These are phyloP conservation scores for Drechslerella dactyloides DNA, from an alignment of 2,329 filamentous ascomycete genomes.

Conservation along the genomic window DNA sequence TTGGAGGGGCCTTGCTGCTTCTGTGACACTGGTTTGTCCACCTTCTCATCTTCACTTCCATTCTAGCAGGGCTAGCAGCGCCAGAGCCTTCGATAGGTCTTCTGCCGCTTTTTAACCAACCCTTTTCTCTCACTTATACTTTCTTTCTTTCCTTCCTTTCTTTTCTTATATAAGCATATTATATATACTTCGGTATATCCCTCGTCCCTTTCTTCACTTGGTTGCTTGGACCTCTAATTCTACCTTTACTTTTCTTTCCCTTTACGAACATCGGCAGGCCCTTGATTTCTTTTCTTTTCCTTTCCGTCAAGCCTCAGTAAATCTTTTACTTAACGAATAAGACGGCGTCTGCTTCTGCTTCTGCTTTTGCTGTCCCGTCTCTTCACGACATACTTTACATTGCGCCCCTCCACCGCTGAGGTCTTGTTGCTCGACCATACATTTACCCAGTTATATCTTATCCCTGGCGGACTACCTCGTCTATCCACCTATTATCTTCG, in stretches of 20 bases:
- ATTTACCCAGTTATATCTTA: background rate
- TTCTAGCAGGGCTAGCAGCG: slow-evolving; percentile 49
- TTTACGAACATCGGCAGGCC: slow-evolving; percentile 21
- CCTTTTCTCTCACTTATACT: background rate
- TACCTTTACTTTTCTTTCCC: slow-evolving; percentile 26
- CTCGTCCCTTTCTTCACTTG: slow-evolving; percentile 35
- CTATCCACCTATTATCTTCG: slow-evolving; percentile 22
- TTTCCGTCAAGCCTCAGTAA: slow-evolving; percentile 13
- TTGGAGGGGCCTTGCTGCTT: slow-evolving; percentile 43
- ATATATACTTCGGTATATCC: slow-evolving; percentile 37
- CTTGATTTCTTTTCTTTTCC: slow-evolving; percentile 29
- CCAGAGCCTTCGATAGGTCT: slow-evolving; percentile 47
- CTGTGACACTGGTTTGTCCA: slow-evolving; percentile 47
- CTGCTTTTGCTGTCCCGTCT: slow-evolving; percentile 42
- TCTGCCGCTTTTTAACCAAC: slow-evolving; percentile 24
- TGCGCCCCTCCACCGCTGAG: background rate
- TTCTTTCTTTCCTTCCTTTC: slow-evolving; percentile 1
- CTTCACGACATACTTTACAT: slow-evolving; percentile 19
- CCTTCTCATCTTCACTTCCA: slow-evolving; percentile 49
- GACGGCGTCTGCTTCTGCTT: slow-evolving; percentile 21
- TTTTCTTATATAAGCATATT: slow-evolving; percentile 21
- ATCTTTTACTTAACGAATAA: slow-evolving; percentile 14
- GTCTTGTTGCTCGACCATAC: background rate
- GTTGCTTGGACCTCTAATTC: slow-evolving; percentile 5
- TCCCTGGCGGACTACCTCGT: slow-evolving; percentile 37